Base-by-base conservation (phyloP, 805 yeast species). In the Grigorovia humatica region DNA sequence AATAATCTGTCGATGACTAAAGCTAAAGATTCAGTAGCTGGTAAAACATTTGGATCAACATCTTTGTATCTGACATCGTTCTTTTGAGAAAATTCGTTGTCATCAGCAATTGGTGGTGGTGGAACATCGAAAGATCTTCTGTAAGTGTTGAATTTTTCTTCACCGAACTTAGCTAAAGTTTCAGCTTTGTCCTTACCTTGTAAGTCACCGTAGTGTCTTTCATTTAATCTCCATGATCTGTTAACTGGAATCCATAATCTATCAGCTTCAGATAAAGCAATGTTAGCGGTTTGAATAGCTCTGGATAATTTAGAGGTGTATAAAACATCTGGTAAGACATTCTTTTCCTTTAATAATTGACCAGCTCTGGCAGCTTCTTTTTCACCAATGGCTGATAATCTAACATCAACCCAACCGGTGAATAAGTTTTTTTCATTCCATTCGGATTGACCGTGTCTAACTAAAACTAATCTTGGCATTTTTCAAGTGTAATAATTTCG, bases 381-480 rank as follows among this genome's bases (percentile, higher is more conserved):
- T 70, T 78, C 81, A 74, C 98, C 98, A 62, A 79, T 73, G 56
- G 78, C 89, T 51, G 91, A 82, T 70, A 90, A 80, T 67, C 80
- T 76, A 62, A 88, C 95, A 73, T 90, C 98, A 57, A 91, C 97
- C 98, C 98, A 90, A 69, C 98, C 98, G 72, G 97, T 90, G 85
- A 90, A 90, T 63, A 90, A 79, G 81, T 90, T 91, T 79, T 88
- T 88, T 74, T 88, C 96, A 75, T 90, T 90, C 98, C 98, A 90
- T 74, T 88, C 97, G 76, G 96, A 87, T 80, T 91, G 96, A 67
- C 98, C 98, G 90, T 90, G 98, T 80, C 98, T 90, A 63, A 91
- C 89, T 70, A 90, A 79, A 70, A 90, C 82, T 73, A 90, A 79
- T 74, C 86, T 88, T 66, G 76, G 75, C 76, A 73, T 72, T 67